Conservation (phyloP, 306 rosid species). For the Luffa aegyptiaca region DNA sequence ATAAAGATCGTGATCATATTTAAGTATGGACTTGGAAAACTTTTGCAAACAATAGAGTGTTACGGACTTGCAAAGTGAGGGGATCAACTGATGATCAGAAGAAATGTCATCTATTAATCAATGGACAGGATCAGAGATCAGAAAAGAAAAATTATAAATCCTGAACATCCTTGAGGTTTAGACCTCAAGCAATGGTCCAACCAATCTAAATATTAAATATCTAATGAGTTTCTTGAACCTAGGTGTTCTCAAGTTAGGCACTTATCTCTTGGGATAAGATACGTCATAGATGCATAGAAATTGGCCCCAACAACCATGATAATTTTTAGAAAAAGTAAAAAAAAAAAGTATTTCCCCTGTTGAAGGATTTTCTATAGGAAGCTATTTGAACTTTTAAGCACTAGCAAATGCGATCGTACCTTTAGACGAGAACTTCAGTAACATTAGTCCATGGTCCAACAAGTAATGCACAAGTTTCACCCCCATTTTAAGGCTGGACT, state of each 20-base stretch:
- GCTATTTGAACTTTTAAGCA: background rate
- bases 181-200: background rate
- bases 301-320: background rate
- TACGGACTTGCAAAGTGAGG: background rate
- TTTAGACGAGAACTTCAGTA: conserved; percentile 29
- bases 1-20: background rate
- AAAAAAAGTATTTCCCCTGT: conserved; percentile 14
- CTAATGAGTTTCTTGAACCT: background rate
- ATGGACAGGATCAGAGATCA: background rate
- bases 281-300: background rate
- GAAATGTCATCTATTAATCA: background rate
- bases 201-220: background rate
- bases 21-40: background rate
- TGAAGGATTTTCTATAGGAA: conserved; percentile 4
- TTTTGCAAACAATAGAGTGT: background rate
- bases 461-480: conserved; percentile 48
- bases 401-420: conserved; percentile 25
- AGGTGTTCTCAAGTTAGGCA: background rate
- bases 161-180: background rate
- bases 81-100: background rate
- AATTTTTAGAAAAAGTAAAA: background rate
- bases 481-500: conserved; percentile 47
- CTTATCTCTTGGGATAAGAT: background rate
- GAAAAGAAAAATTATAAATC: background rate
- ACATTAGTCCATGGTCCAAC: conserved; percentile 24